phyloP scores from a whole-genome alignment of 2,329 filamentous ascomycete species.

The Achaetomium macrosporum region DNA sequence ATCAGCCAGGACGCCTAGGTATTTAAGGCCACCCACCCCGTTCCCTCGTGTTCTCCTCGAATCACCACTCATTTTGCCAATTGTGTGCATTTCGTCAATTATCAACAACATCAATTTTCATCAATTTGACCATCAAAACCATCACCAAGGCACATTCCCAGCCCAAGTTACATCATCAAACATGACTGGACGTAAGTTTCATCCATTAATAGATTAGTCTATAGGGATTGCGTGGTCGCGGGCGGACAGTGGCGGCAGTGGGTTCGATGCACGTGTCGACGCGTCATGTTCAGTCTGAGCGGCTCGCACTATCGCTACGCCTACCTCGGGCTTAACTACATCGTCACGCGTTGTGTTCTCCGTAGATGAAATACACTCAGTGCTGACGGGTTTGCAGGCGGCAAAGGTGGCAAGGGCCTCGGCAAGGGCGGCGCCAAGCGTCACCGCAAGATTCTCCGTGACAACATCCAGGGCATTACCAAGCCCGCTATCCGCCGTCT shows the following conservation, averaged over 20 bases:
- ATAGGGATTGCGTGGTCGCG: slow-evolving; percentile 18
- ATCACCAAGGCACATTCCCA: slow-evolving; percentile 30
- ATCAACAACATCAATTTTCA: slow-evolving; percentile 19
- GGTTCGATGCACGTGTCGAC: slow-evolving; percentile 24
- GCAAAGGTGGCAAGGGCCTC: slow-evolving; percentile 96
- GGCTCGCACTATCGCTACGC: neutral
- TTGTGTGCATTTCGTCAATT: slow-evolving; percentile 17
- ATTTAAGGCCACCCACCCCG: slow-evolving; percentile 18
- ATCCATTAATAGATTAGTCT: slow-evolving; percentile 7
- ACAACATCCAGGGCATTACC: slow-evolving; percentile 99
- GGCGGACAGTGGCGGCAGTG: slow-evolving; percentile 12
- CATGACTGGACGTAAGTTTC: slow-evolving; percentile 67
- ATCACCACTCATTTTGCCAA: slow-evolving; percentile 14
- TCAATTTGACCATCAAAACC: slow-evolving; percentile 11
- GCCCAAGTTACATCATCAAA: slow-evolving; percentile 37
- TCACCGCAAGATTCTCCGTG: slow-evolving; percentile 97
- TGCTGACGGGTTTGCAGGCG: slow-evolving; percentile 54
- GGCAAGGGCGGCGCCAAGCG: slow-evolving; percentile 98
- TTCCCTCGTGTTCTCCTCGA: slow-evolving; percentile 11
- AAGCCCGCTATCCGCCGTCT: slow-evolving; percentile 99
- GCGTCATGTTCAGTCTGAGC: slow-evolving; percentile 21
- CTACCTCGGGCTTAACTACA: neutral
- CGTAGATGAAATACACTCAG: neutral
- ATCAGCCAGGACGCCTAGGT: slow-evolving; percentile 17
- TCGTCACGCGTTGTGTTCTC: too few species aligned